Percentiles rank a stretch among this genome's conserved stretches.
Evolutionary conservation across 2,329 filamentous ascomycete genomes (phyloP).

Genomic region (Talaromyces verruculosus): DNA sequence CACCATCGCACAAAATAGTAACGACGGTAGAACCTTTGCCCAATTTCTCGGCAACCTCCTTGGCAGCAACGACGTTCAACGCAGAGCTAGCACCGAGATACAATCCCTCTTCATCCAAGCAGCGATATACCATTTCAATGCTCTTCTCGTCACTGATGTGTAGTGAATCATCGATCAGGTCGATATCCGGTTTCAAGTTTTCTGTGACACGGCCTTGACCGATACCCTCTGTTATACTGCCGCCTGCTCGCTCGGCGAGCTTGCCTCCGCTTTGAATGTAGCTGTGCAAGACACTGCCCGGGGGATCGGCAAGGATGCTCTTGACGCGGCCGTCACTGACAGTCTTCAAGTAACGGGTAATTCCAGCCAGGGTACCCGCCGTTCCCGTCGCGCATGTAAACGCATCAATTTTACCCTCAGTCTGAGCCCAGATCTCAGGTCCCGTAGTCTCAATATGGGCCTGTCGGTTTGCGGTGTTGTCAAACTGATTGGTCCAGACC

Average conservation of each 20-base stretch:
- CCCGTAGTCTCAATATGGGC: conserved; percentile 97
- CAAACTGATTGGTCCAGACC: conserved; percentile 99
- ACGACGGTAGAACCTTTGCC: conserved; percentile 89
- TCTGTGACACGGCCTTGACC: conserved; percentile 96
- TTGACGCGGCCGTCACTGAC: conserved; percentile 75
- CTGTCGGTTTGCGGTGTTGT: conserved; percentile 89
- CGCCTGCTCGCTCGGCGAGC: conserved; percentile 75
- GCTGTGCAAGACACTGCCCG: conserved; percentile 86
- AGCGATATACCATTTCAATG: conserved; percentile 96
- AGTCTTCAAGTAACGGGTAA: conserved; percentile 85
- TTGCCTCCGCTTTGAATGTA: conserved; percentile 85
- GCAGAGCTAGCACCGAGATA: conserved; percentile 93
- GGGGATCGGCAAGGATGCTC: conserved; percentile 88
- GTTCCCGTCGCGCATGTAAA: conserved; percentile 97
- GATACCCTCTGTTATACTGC: conserved; percentile 95
- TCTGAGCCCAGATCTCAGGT: conserved; percentile 96
- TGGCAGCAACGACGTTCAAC: conserved; percentile 91
- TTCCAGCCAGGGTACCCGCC: conserved; percentile 84
- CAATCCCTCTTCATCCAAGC: conserved; percentile 90
- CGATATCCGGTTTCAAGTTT: conserved; percentile 83
- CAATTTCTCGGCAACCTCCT: conserved; percentile 87
- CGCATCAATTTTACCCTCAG: conserved; percentile 77
- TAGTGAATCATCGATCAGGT: conserved; percentile 78
- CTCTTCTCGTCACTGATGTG: conserved; percentile 88
- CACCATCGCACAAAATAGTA: conserved; percentile 90